These are phyloP conservation scores for Alternaria ethzedia DNA, from an alignment of 2,329 filamentous ascomycete genomes.

Conservation along the genomic window DNA sequence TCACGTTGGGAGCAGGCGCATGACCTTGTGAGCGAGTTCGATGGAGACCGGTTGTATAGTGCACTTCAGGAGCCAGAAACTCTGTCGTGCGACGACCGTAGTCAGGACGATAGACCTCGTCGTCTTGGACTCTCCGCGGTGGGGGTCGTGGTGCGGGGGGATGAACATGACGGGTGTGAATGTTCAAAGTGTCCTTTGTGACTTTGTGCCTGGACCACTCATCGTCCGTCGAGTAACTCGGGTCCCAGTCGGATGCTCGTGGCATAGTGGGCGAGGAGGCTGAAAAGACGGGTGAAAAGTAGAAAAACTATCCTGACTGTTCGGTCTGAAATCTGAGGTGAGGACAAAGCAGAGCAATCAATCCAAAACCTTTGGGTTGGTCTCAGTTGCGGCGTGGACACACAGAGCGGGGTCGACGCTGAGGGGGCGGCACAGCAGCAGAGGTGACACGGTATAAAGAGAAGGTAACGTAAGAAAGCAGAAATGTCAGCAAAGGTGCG, in stretches of 20 bases:
- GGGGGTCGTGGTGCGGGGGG: conserved; percentile 15
- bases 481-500: conserved; percentile 22
- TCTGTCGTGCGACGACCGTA: conserved; percentile 38
- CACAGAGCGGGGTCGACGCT: conserved; percentile 23
- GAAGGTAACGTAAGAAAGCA: conserved; percentile 22
- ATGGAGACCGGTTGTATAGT: conserved; percentile 45
- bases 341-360: conserved; percentile 15
- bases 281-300: background rate
- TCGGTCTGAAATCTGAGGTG: background rate
- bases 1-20: conserved; percentile 52
- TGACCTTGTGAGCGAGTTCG: conserved; percentile 55
- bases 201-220: conserved; percentile 31
- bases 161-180: conserved; percentile 43
- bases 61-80: conserved; percentile 37
- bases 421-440: conserved; percentile 30
- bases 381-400: conserved; percentile 19
- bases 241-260: conserved; percentile 33
- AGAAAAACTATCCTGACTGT: background rate
- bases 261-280: conserved; percentile 25
- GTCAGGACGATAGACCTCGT: conserved; percentile 21
- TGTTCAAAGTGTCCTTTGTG: conserved; percentile 19
- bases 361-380: conserved; percentile 8
- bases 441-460: conserved; percentile 27
- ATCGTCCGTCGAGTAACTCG: conserved; percentile 31
- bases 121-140: conserved; percentile 23